Conservation (phyloP, 2,329 filamentous ascomycete genomes). For the Ophiostoma himal-ulmi region DNA sequence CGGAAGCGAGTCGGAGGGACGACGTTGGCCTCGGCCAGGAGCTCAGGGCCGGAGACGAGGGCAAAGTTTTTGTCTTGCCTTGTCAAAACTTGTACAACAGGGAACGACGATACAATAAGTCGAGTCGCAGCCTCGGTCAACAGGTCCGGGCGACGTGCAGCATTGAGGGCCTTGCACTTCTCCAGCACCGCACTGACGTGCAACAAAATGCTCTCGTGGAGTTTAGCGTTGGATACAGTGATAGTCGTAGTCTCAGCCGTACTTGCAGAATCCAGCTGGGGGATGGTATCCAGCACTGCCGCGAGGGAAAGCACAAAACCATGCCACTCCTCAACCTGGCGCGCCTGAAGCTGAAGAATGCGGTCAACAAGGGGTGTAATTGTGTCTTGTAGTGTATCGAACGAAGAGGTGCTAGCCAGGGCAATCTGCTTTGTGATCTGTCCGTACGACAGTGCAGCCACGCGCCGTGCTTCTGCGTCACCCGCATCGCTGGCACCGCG, state of each 20-base stretch:
- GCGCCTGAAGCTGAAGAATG: conserved; percentile 40
- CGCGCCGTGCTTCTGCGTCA: conserved; percentile 66
- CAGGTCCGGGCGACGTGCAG: conserved; percentile 57
- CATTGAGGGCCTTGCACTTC: conserved; percentile 36
- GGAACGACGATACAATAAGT: conserved; percentile 50
- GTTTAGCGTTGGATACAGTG: background rate
- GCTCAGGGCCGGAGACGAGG: conserved; percentile 5
- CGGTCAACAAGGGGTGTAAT: conserved; percentile 26
- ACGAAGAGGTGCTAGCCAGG: background rate
- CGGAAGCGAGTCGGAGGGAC: conserved; percentile 15
- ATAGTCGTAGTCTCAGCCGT: background rate
- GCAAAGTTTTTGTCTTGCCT: background rate
- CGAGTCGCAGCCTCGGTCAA: conserved; percentile 56
- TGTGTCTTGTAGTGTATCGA: background rate
- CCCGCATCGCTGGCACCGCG: conserved; percentile 74
- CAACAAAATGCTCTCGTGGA: background rate
- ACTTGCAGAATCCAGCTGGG: conserved; percentile 26
- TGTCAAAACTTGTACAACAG: conserved; percentile 40
- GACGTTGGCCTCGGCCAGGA: conserved; percentile 20
- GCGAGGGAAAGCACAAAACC: conserved; percentile 60
- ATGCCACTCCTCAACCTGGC: conserved; percentile 65
- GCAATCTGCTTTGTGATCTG: conserved; percentile 41
- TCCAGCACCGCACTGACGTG: conserved; percentile 36
- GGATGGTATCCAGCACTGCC: conserved; percentile 47
- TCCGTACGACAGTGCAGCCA: conserved; percentile 66